Evolutionary conservation across 2,329 filamentous ascomycete genomes (phyloP), one percentile per base, ranked within the genome.

Genomic region (Cercospora berteroae): DNA sequence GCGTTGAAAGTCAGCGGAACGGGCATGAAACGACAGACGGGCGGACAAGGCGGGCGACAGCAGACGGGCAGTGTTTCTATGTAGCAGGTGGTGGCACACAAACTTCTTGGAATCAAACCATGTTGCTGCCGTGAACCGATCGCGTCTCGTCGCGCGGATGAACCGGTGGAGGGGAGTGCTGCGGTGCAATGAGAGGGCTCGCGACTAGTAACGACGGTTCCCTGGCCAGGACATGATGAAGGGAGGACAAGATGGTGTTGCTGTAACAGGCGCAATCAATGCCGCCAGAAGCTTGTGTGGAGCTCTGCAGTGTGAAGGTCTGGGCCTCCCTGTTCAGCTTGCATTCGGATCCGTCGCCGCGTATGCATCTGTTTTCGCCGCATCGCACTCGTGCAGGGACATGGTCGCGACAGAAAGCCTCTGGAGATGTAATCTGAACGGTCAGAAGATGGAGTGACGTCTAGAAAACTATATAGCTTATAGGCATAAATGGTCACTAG

Each of bases 101-200:
- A 59, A 59, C 56, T 39, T 39, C 27, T 39, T 59, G 27, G 56
- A 36, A 44, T 57, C 52, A 57, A 57, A 57, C 52, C 52, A 57
- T 57, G 52, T 27, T 29, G 29, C 52, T 33, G 29, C 50, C 50
- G 50, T 23, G 23, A 27, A n/a, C 25, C 27, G 50, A 56, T 27
- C 27, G 29, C 52, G 52, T 33, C 27, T n/a, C 4, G 52, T 57
- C 52, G 52, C 20, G 52, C 25, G n/a, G 52, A 57, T 57, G 52
- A 57, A 23, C 18, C 18, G 44, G 20, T 50, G 44, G 18, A 50
- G 44, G 44, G 2, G 10, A 10, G 6, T 23, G 18, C 18, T 50
- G 18, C 20, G 52, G 52, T 57, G 52, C 52, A 57, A 57, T 18
- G 13, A 29, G 52, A 18, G 52, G 20, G 44, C 25, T 50, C 44